These are phyloP conservation scores for Amanita inopinata DNA, from an alignment of 768 basidiomycete species.

Conservation along the genomic window DNA sequence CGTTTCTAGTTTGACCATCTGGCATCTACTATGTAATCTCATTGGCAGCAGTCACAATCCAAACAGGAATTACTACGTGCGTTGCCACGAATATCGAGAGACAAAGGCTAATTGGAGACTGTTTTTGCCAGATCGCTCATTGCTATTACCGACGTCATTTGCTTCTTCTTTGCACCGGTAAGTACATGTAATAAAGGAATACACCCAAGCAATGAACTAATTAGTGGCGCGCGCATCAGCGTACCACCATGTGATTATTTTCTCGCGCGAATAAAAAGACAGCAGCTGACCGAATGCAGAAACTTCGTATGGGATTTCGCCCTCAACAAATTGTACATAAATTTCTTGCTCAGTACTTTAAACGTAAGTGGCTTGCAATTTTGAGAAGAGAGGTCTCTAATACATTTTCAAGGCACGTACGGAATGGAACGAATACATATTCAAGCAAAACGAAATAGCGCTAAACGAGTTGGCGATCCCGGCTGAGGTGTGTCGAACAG, in stretches of 20 bases:
- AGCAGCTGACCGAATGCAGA: constrained; percentile 8
- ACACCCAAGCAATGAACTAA: no score
- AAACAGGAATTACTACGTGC: constrained; percentile 27
- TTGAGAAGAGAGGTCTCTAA: not conserved
- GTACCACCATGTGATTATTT: not conserved
- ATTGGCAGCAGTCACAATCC: constrained; percentile 23
- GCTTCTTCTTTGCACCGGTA: constrained; percentile 12
- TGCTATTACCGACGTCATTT: constrained; percentile 22
- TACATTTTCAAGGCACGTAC: not conserved
- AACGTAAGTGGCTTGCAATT: not conserved
- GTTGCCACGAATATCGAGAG: no score
- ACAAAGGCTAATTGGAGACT: no score
- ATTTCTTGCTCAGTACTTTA: constrained; percentile 18
- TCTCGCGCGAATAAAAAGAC: not conserved
- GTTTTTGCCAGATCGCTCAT: constrained; percentile 21
- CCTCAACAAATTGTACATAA: constrained; percentile 23
- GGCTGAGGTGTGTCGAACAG: no score
- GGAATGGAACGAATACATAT: not conserved
- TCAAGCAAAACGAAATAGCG: not conserved
- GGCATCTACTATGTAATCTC: constrained; percentile 22
- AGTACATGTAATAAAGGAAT: not conserved
- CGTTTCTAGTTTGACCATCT: not conserved
- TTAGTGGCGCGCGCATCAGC: no score
- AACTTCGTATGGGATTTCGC: constrained; percentile 23
- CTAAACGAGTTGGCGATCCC: not conserved